phyloP scores from a whole-genome alignment of 2,329 filamentous ascomycete species.

The Phyllosticta citrichinensis region DNA sequence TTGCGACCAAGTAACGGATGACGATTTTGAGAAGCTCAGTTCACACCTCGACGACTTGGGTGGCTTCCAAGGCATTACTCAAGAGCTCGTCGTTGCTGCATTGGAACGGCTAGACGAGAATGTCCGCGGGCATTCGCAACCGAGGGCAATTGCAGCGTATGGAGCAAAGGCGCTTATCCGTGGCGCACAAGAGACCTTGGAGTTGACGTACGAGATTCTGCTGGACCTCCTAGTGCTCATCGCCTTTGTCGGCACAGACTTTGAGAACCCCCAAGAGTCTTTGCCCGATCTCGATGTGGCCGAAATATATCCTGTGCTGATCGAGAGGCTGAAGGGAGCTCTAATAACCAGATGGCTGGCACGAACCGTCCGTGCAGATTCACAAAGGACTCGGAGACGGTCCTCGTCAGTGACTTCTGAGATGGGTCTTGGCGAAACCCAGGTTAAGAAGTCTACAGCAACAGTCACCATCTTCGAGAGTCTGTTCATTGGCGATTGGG shows the following conservation, averaged over 20 bases:
- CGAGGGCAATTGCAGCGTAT: slow-evolving; percentile 55
- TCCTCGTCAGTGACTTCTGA: neutral
- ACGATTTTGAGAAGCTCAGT: slow-evolving; percentile 63
- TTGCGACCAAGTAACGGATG: slow-evolving; percentile 68
- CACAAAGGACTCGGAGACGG: slow-evolving; percentile 1
- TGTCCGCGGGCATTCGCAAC: slow-evolving; percentile 28
- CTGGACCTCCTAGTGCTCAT: slow-evolving; percentile 76
- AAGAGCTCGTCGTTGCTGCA: slow-evolving; percentile 42
- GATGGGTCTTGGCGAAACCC: slow-evolving; percentile 5
- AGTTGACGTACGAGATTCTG: slow-evolving; percentile 62
- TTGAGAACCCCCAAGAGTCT: slow-evolving; percentile 59
- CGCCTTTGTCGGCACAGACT: slow-evolving; percentile 76
- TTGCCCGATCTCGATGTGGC: slow-evolving; percentile 54
- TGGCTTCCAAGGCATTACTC: slow-evolving; percentile 42
- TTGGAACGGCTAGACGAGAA: slow-evolving; percentile 38
- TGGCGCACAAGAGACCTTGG: slow-evolving; percentile 68
- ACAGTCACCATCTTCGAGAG: slow-evolving; percentile 27
- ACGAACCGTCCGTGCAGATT: slow-evolving; percentile 1
- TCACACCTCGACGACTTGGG: slow-evolving; percentile 57
- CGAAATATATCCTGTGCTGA: slow-evolving; percentile 58
- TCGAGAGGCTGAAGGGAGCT: slow-evolving; percentile 26
- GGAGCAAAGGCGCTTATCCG: slow-evolving; percentile 66
- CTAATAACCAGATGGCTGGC: slow-evolving; percentile 26
- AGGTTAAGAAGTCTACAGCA: neutral
- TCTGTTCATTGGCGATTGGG: slow-evolving; percentile 28